Conservation (phyloP, 164 flowering plant genomes). For the Magnolia kwangsiensis region DNA sequence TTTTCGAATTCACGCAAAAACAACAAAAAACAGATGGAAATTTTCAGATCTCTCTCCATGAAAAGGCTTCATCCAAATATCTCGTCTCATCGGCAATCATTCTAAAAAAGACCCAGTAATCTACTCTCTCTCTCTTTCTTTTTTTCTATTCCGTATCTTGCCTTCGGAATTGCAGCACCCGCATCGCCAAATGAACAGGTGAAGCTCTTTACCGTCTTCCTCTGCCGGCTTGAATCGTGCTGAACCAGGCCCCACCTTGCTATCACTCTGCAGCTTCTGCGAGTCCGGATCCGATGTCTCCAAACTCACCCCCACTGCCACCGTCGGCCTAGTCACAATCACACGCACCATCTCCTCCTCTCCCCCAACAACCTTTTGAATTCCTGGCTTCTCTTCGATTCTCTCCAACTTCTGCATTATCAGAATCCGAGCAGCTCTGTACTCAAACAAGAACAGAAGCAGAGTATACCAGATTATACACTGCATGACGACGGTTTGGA, state of each 20-base stretch:
- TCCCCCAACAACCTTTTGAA: background rate
- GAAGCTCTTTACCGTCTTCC: conserved; percentile 31
- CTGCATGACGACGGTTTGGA: conserved; percentile 37
- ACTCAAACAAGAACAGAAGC: conserved; percentile 36
- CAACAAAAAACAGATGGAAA: no score
- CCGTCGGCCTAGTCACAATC: conserved; percentile 12
- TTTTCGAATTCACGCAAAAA: no score
- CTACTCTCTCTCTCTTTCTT: background rate
- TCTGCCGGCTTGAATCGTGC: conserved; percentile 8
- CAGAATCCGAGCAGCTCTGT: conserved; percentile 30
- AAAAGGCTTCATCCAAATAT: background rate
- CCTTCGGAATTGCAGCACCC: conserved; percentile 28
- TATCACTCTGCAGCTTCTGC: conserved; percentile 10
- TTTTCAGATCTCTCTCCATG: no score
- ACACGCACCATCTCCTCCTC: conserved; percentile 20
- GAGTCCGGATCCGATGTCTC: conserved; percentile 8
- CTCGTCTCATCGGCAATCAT: background rate
- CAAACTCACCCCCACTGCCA: background rate
- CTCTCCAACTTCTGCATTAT: conserved; percentile 13
- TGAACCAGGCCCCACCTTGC: conserved; percentile 23
- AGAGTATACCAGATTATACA: conserved; percentile 38
- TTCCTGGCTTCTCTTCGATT: background rate
- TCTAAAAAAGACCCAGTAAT: background rate
- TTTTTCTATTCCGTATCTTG: conserved; percentile 10
- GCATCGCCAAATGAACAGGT: conserved; percentile 28